Base-by-base conservation (phyloP, 345 rosid genomes). In the Trapa bicornis region DNA sequence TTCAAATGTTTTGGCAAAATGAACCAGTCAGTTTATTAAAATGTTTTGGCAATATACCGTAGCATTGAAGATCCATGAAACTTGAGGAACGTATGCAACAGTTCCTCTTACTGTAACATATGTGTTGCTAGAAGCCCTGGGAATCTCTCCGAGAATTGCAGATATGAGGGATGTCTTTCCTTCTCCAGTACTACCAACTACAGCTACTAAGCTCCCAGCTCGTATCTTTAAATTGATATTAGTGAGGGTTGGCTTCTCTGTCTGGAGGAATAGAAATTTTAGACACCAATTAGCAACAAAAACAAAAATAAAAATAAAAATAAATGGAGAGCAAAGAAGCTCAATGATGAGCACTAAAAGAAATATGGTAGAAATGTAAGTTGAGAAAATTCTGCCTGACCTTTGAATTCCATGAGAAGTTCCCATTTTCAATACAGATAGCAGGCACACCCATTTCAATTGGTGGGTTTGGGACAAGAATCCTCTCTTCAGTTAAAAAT, bases 51-150 rank as follows among this genome's bases (percentile, higher is more conserved):
- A 74, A 76, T 94, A 80, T 79, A 93, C 97, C 56, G 97, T 87
- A 69, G 95, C 97, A 82, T 91, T 94, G 73, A 94, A 94, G 81
- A 94, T 94, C 99, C 99, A 94, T 17, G 99, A 88, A 72, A 94
- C 78, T 82, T 94, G 99, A 67, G 99, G 95, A 82, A 88, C 96
- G 79, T 87, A 94, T 60, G 99, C 96, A 41, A 94, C 91, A 0
- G 90, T 79, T 54, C 99, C 99, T 78, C 99, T 83, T 60, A 86
- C 77, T 64, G 77, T 80, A 74, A 85, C 86, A 17, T 70, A 71
- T 66, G 99, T 58, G 61, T 79, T 37, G 13, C 38, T 82, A 58
- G 80, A 80, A 47, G 68, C 66, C 57, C 87, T 74, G 70, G 95
- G 89, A 67, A 94, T 70, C 80, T 94, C 99, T 65, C 97, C 97